Evolutionary conservation across 1,284 basidiomycete genomes (phyloP).

Genomic region (Ustilago nuda): DNA sequence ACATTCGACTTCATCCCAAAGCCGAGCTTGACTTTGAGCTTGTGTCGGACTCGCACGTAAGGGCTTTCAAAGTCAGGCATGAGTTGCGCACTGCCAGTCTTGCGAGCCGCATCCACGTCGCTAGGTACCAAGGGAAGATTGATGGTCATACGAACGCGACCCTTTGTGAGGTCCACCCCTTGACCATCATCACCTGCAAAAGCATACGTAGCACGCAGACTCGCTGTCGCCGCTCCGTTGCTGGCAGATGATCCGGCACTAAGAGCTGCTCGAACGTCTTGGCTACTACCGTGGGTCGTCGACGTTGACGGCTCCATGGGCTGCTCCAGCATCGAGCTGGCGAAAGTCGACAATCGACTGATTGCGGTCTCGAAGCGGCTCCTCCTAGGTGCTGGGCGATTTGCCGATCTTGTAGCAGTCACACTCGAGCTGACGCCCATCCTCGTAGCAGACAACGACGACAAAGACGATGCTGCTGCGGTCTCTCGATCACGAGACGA

Average conservation of each 20-base stretch:
- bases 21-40: constrained; percentile 68
- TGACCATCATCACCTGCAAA: constrained; percentile 65
- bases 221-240: constrained; percentile 11
- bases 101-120: constrained; percentile 34
- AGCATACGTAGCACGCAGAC: constrained; percentile 61
- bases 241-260: neutral
- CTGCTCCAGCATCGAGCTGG: constrained; percentile 58
- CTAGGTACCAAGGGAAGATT: constrained; percentile 63
- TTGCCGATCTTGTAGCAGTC: constrained; percentile 5
- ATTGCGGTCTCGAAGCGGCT: constrained; percentile 57
- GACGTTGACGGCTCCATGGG: constrained; percentile 23
- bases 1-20: constrained; percentile 60
- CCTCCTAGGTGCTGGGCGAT: constrained; percentile 16
- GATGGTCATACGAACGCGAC: constrained; percentile 66
- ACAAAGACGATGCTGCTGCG: neutral
- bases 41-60: constrained; percentile 65
- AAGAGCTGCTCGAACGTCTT: constrained; percentile 4
- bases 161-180: constrained; percentile 62
- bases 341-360: constrained; percentile 61
- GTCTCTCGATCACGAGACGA: neutral
- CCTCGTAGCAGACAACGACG: constrained; percentile 3
- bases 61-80: constrained; percentile 68
- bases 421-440: constrained; percentile 22
- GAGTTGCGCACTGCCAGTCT: constrained; percentile 53
- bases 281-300: neutral